Conservation (phyloP, 768 basidiomycete species). For the Piloderma croceum region DNA sequence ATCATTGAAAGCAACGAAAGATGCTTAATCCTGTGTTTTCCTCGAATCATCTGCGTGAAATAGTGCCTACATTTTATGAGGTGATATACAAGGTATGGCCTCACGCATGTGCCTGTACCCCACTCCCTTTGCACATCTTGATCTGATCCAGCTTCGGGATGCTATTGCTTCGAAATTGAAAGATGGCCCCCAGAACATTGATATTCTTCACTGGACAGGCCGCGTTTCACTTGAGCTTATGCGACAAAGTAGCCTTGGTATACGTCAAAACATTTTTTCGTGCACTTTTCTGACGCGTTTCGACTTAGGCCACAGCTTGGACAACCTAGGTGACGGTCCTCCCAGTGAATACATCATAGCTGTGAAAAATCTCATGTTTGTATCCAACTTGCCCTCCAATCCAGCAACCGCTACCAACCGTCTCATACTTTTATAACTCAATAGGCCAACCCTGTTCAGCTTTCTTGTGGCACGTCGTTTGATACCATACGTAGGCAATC, state of each 20-base stretch:
- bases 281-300: neutral
- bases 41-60: constrained; percentile 26
- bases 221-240: constrained; percentile 35
- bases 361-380: constrained; percentile 14
- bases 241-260: constrained; percentile 28
- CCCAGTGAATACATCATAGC: constrained; percentile 10
- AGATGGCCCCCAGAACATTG: constrained; percentile 12
- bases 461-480: constrained; percentile 18
- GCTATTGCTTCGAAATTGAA: neutral
- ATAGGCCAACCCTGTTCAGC: constrained; percentile 19
- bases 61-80: constrained; percentile 24
- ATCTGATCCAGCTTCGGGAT: neutral
- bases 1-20: constrained; percentile 29
- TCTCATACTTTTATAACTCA: neutral
- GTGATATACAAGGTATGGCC: constrained; percentile 16
- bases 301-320: constrained; percentile 30
- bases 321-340: constrained; percentile 20
- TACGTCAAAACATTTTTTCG: neutral
- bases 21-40: constrained; percentile 34
- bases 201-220: constrained; percentile 30
- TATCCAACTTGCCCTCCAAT: neutral
- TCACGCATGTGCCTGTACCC: neutral
- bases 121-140: neutral
- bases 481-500: constrained; percentile 18
- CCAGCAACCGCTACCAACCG: neutral